Evolutionary conservation across 192 early-diverging fungal species (phyloP).

Genomic region (Glomus cerebriforme): DNA sequence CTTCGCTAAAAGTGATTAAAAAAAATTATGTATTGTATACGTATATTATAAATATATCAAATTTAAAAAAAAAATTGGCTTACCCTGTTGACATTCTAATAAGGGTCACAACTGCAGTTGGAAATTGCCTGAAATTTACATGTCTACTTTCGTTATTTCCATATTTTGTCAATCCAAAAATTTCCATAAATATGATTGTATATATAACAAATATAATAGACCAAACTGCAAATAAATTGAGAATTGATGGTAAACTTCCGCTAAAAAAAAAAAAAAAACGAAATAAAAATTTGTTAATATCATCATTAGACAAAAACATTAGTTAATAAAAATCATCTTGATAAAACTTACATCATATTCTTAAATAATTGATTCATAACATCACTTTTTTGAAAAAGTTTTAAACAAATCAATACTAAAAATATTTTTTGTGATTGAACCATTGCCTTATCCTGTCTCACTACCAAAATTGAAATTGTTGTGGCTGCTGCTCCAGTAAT

Average conservation of each 20-base stretch:
- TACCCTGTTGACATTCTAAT: conserved; percentile 61
- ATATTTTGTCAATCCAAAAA: conserved; percentile 61
- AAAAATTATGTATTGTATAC: neutral
- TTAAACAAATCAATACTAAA: conserved; percentile 55
- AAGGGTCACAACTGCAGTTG: conserved; percentile 49
- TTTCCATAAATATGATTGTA: conserved; percentile 64
- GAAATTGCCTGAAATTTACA: conserved; percentile 56
- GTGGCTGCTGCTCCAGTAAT: conserved; percentile 53
- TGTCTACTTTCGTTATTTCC: conserved; percentile 47
- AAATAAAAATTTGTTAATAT: neutral
- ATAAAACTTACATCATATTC: conserved; percentile 56
- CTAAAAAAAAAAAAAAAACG: conserved; percentile 30
- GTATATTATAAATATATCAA: neutral
- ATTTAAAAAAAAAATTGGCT: conserved; percentile 6
- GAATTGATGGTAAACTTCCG: conserved; percentile 47
- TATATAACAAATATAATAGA: conserved; percentile 57
- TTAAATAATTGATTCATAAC: conserved; percentile 62
- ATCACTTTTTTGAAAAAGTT: conserved; percentile 59
- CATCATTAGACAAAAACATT: neutral
- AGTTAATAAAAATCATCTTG: neutral
- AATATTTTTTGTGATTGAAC: conserved; percentile 60
- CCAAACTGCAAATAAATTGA: conserved; percentile 62
- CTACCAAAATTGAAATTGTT: conserved; percentile 34
- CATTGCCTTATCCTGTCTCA: conserved; percentile 27
- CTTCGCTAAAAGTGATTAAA: conserved; percentile 45